These are phyloP conservation scores for Nemophila menziesii DNA, from an alignment of 257 asterid species.

Conservation along the genomic window DNA sequence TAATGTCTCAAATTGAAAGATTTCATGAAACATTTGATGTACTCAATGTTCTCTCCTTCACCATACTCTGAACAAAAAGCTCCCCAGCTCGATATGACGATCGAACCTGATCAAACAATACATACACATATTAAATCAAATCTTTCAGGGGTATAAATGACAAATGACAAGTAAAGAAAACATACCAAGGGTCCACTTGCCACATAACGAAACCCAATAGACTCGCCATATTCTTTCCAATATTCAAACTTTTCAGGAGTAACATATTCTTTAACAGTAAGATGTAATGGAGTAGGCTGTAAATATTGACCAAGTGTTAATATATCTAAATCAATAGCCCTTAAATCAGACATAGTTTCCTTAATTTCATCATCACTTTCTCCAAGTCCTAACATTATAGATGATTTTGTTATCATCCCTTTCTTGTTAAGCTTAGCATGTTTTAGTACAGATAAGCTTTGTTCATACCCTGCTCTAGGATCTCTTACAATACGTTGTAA, in stretches of 20 bases:
- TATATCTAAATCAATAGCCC: constrained; percentile 86
- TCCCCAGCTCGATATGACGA: constrained; percentile 97
- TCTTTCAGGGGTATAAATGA: no score
- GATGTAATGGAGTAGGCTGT: constrained; percentile 98
- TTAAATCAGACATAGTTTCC: constrained; percentile 81
- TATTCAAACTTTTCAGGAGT: constrained; percentile 79
- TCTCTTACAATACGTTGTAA: constrained; percentile 92
- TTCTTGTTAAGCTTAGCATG: constrained; percentile 73
- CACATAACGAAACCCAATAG: constrained; percentile 88
- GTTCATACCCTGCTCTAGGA: constrained; percentile 98
- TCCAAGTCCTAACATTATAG: constrained; percentile 96
- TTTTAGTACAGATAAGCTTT: constrained; percentile 77
- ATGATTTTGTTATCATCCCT: constrained; percentile 89
- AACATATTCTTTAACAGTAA: constrained; percentile 79
- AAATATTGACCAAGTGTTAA: constrained; percentile 89
- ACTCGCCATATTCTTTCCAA: constrained; percentile 98
- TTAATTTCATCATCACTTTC: constrained; percentile 87
- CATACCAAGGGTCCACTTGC: constrained; percentile 98
- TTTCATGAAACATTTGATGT: constrained; percentile 3
- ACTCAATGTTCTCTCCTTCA: constrained; percentile 44
- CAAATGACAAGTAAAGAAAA: no score
- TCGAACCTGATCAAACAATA: constrained; percentile 59
- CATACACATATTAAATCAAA: no score
- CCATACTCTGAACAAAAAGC: constrained; percentile 86
- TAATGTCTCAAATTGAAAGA: neutral